Base-by-base conservation (phyloP, 2,329 filamentous ascomycete genomes). In the Colletotrichum lini region DNA sequence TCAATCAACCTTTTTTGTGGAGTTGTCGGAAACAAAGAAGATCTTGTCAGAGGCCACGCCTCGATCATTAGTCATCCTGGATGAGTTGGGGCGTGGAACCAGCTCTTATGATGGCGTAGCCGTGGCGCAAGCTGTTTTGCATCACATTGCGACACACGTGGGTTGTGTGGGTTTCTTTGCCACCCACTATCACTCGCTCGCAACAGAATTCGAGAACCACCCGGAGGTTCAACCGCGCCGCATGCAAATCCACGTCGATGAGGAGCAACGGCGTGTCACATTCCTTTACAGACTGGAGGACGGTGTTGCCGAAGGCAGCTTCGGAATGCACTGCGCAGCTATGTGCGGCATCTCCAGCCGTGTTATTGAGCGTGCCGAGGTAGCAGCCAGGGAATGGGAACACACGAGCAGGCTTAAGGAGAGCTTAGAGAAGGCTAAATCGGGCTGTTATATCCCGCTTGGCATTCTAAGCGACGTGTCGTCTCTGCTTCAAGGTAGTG, bases 1-100 rank as follows among this genome's bases (percentile, higher is more conserved):
- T 0, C 96, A 99, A 81, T 97, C 94, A 16, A 99, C 96, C 2
- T 99, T 99, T 86, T 98, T 99, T 78, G 96, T 99, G 38, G 96
- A 99, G 82, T 86, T 99, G 2, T 95, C 95, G 0, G 96, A 99
- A 81, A 99, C 96, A 0, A 98, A 98, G 85, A 98, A 98, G 86
- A 99, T 99, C 61, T 87, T 99, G 0, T 91, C 94, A 0, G 96
- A 98, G 83, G 96, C 96, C 0, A 98, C 96, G 0, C 93, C 96
- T 0, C 93, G 96, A 13, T 98, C 95, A 0, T 90, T 99, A 0
- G 96, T 99, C 66, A 99, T 99, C 76, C 90, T 99, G 2, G 96
- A 99, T 80, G 96, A 99, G 80, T 91, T 99, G 0, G 96, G 96
- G 58, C 94, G 96, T 73, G 96, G 96, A 63, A 99, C 96, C 0